A percentile compares a stretch with the other conserved stretches of the same genome.
These are phyloP conservation scores for Leccinum pellstonianum DNA, from an alignment of 768 basidiomycete species.

Conservation along the genomic window DNA sequence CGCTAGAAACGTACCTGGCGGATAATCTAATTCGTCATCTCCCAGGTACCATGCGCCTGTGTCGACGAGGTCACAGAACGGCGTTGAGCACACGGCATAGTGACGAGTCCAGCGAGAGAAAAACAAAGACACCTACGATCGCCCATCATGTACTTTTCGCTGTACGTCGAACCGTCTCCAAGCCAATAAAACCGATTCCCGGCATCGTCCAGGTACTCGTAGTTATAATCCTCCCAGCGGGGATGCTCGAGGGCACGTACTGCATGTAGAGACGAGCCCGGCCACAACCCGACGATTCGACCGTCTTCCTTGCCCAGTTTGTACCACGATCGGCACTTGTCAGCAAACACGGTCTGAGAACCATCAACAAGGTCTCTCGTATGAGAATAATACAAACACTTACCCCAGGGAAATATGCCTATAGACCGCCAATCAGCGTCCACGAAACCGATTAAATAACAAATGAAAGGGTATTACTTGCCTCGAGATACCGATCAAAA, in stretches of 20 bases:
- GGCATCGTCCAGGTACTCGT: conserved; percentile 43
- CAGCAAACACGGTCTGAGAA: conserved; percentile 53
- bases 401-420: conserved; percentile 21
- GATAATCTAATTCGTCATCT: conserved; percentile 15
- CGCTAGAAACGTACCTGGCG: conserved; percentile 6
- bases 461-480: conserved; percentile 14
- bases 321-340: conserved; percentile 64
- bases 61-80: not conserved
- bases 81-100: conserved; percentile 36
- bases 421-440: not conserved
- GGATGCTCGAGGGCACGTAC: conserved; percentile 48
- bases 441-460: too few species aligned
- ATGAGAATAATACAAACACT: not conserved
- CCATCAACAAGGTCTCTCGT: conserved; percentile 3
- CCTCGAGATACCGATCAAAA: conserved; percentile 60
- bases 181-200: conserved; percentile 57
- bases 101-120: conserved; percentile 33
- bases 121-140: conserved; percentile 32
- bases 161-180: conserved; percentile 54
- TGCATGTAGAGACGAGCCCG: conserved; percentile 56
- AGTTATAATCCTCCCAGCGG: conserved; percentile 65
- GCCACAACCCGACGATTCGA: conserved; percentile 57
- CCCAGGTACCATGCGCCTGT: conserved; percentile 17
- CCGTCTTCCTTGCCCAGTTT: conserved; percentile 57
- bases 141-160: conserved; percentile 44